A percentile compares a stretch with the other conserved stretches of the same genome.
Evolutionary conservation across 2,329 filamentous ascomycete genomes (phyloP).

Genomic region (Phialocephala sp.): DNA sequence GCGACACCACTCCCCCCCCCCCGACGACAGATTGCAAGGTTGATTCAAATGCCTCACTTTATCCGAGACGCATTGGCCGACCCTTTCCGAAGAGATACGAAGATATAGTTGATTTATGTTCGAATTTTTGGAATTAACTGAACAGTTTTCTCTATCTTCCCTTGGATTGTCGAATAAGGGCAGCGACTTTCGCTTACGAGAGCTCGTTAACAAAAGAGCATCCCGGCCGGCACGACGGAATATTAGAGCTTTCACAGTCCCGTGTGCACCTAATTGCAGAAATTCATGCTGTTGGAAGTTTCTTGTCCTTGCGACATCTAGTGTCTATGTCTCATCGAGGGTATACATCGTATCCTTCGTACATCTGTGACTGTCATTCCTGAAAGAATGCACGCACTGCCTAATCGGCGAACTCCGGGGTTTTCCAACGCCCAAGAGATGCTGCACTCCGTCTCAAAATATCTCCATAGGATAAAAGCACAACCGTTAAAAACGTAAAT

Average conservation of each 20-base stretch:
- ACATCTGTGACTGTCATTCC: slow-evolving; percentile 20
- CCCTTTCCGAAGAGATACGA: neutral
- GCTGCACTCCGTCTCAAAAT: slow-evolving; percentile 23
- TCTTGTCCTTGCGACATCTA: slow-evolving; percentile 30
- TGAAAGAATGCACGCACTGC: slow-evolving; percentile 26
- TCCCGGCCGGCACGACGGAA: neutral
- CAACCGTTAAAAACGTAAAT: slow-evolving; percentile 36
- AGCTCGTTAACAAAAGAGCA: no score
- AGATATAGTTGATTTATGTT: neutral
- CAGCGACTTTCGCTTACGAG: neutral
- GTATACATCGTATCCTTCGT: slow-evolving; percentile 27
- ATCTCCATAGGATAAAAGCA: slow-evolving; percentile 34
- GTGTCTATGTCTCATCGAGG: slow-evolving; percentile 29
- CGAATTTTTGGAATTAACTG: neutral
- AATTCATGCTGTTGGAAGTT: slow-evolving; percentile 6
- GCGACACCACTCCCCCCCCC: slow-evolving; percentile 6
- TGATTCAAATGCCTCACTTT: slow-evolving; percentile 11
- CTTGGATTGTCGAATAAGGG: neutral
- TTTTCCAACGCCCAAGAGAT: slow-evolving; percentile 32
- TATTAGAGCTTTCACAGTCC: neutral
- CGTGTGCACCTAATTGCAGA: neutral
- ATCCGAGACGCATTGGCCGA: neutral
- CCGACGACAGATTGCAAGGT: neutral
- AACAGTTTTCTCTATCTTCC: neutral
- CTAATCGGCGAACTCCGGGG: slow-evolving; percentile 16